Base-by-base conservation (phyloP, 148 eudicot species). In the Simmondsia chinensis region DNA sequence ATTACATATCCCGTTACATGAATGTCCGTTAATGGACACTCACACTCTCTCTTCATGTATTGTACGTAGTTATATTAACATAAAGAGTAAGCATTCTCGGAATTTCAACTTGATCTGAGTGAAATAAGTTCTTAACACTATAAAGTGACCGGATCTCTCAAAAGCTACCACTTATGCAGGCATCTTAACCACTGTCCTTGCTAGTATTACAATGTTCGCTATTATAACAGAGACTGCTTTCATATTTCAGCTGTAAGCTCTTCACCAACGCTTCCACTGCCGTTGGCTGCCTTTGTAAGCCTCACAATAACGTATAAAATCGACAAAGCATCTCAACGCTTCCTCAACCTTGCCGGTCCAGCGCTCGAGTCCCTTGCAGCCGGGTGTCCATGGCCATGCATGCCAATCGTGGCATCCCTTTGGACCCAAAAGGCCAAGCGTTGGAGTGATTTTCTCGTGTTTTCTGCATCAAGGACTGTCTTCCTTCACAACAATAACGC, bases 291-390 rank as follows among this genome's bases (percentile, higher is more conserved):
- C 49, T 84, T 89, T 52, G 82, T 84, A 42, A 84, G 97, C 74
- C 82, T 89, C 52, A 89, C 97, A 6, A 91, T 91, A 60, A 91
- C 95, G 59, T 91, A 82, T 51, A 91, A 91, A 54, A 82, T 91
- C 1, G 97, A 91, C 54, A 85, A 85, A 58, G 78, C 78, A 21
- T 76, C 95, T 1, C 93, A 91, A 45, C 94, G 87, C 26, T 79
- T 85, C 35, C 97, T 91, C 22, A 72, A 85, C 59, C 76, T 91
- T 15, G 97, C 95, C 0, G 97, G 97, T n/a, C 93, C 95, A 0
- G 94, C 95, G 37, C 59, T 89, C 41, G 91, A 77, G 52, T 67
- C 91, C 34, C 95, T 86, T 54, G 91, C 95, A 33, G 95, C 95
- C 0, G 91, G 86, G 33, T 86, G 95, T 50, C 95, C 95, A 16